Conservation (phyloP, 176 grass and related monocot genomes). For the Oropetium thomaeum region DNA sequence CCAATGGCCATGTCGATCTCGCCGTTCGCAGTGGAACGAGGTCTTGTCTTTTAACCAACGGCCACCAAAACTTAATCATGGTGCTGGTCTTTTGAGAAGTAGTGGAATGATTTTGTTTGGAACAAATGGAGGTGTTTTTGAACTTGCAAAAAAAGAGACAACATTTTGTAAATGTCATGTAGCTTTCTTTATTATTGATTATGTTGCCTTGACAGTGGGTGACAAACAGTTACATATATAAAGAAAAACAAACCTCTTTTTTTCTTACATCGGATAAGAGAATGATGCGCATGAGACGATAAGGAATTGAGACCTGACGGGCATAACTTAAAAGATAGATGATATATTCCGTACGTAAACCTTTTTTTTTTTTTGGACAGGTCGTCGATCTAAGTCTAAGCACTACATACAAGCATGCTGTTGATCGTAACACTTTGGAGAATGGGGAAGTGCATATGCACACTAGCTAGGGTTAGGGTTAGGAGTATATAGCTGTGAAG, state of each 20-base stretch:
- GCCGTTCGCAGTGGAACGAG: background rate
- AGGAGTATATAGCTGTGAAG: conserved; percentile 3
- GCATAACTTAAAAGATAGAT: background rate
- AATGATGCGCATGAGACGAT: background rate
- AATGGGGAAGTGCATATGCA: too few species aligned
- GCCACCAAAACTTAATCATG: background rate
- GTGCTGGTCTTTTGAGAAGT: background rate
- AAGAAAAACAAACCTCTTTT: background rate
- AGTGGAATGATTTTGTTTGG: background rate
- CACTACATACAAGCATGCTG: background rate
- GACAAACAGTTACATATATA: background rate
- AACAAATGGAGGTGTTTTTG: background rate
- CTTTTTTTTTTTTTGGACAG: background rate
- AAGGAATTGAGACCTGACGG: background rate
- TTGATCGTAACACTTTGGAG: background rate
- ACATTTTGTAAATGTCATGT: background rate
- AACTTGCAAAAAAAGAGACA: background rate
- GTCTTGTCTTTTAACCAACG: background rate
- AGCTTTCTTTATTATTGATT: background rate
- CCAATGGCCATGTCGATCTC: background rate
- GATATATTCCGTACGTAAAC: background rate
- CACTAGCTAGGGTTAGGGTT: background rate
- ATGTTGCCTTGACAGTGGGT: background rate
- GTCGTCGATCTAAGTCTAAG: too few species aligned
- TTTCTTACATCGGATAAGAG: background rate